Conservation (phyloP, 2,329 filamentous ascomycete species). For the Leptographium lundbergii region DNA sequence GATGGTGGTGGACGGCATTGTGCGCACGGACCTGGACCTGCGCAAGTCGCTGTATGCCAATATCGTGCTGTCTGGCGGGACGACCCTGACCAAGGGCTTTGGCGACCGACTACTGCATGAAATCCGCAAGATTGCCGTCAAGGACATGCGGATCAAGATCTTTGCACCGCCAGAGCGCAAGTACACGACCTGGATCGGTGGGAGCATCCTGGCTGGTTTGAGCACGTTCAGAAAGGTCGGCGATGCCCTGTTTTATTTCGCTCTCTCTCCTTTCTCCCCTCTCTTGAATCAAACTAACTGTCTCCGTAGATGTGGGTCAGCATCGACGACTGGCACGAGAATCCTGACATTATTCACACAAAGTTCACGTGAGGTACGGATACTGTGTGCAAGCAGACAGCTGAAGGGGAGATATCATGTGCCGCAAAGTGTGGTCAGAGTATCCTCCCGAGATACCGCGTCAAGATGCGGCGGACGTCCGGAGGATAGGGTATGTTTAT, state of each 20-base stretch:
- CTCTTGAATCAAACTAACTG: neutral
- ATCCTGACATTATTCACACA: constrained; percentile 96
- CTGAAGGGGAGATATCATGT: neutral
- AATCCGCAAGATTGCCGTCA: constrained; percentile 85
- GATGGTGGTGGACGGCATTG: constrained; percentile 94
- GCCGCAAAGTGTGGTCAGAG: neutral
- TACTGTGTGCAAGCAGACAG: neutral
- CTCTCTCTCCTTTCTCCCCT: neutral
- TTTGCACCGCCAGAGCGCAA: constrained; percentile 95
- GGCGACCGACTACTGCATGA: constrained; percentile 85
- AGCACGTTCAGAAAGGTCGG: constrained; percentile 96
- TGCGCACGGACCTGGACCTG: constrained; percentile 86
- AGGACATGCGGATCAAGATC: constrained; percentile 99
- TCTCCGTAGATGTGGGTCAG: constrained; percentile 88
- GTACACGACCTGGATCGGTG: constrained; percentile 98
- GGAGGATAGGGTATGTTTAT: neutral
- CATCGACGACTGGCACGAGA: constrained; percentile 99
- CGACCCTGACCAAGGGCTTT: constrained; percentile 93
- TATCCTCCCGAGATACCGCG: neutral
- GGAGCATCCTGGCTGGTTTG: constrained; percentile 88
- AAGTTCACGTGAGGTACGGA: constrained; percentile 62
- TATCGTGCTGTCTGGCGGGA: constrained; percentile 92
- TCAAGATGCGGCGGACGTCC: neutral
- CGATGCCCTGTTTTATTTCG: constrained; percentile 1
- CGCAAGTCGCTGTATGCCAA: constrained; percentile 90